Conservation (phyloP, 305 asterid genomes). For the Fraxinus albicans region DNA sequence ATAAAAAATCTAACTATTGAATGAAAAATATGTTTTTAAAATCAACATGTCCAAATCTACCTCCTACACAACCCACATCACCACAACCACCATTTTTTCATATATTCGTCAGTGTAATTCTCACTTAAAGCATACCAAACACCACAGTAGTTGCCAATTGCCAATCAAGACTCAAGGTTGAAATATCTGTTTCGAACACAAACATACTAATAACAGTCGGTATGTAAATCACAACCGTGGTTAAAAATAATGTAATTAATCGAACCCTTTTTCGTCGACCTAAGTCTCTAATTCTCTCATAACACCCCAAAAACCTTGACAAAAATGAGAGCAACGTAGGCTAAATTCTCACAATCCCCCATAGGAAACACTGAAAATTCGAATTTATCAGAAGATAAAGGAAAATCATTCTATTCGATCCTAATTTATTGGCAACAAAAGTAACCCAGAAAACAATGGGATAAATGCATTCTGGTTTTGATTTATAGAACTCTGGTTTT, state of each 20-base stretch:
- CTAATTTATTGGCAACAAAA: conserved; percentile 76
- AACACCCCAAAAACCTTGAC: conserved; percentile 76
- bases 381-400: conserved; percentile 51
- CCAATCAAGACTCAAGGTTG: conserved; percentile 62
- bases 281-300: conserved; percentile 64
- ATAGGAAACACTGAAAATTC: conserved; percentile 53
- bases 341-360: conserved; percentile 70
- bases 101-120: conserved; percentile 31
- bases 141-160: conserved; percentile 80
- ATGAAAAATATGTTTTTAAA: too few relatives aligned
- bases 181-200: conserved; percentile 69
- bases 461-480: conserved; percentile 39
- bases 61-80: too few relatives aligned
- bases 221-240: conserved; percentile 55
- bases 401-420: conserved; percentile 81
- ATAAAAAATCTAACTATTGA: too few relatives aligned
- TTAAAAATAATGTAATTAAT: conserved; percentile 62
- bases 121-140: conserved; percentile 91
- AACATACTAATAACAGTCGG: conserved; percentile 81
- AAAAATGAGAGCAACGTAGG: conserved; percentile 80
- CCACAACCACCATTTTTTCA: too few relatives aligned
- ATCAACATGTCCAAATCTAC: too few relatives aligned
- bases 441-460: conserved; percentile 52
- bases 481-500: conserved; percentile 28
- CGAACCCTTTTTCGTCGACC: conserved; percentile 62